Evolutionary conservation across 768 basidiomycete species (phyloP), one percentile per base, ranked within the genome.

Genomic region (Trametes gibbosa): DNA sequence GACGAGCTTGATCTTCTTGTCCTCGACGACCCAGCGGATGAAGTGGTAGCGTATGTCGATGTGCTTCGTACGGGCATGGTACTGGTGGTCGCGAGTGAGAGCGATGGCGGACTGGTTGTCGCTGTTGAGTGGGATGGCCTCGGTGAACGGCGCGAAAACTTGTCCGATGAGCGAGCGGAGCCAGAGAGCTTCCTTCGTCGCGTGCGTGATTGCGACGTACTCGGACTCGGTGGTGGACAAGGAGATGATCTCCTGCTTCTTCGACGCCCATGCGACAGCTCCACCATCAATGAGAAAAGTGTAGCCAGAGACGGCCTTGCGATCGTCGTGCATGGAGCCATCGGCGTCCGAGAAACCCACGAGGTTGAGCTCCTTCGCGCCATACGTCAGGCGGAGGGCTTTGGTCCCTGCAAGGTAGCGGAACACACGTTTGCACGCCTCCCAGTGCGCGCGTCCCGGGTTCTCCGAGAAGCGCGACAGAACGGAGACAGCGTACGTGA

Each of bases 371-470:
- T 3, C 13, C 42, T 3, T 21, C 4, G 8, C 12, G 8, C 42
- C 42, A 21, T 43, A 43, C 19, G 42, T 16, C 0, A 75, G 50
- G 0, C 50, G 21, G 3, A 59, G 56, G 21, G 73, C 63, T 0
- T 49, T 19, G 0, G 75, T 73, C 0, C 73, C 74, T 8, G 65
- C 49, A 0, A 79, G 67, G 50, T 79, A 77, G 0, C 67, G 59
- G 10, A 74, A 63, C 16, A 74, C 63, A 32, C 63, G 64, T 59
- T 76, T 74, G 3, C 70, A 70, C 0, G 73, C 74, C 0, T 68
- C 50, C 47, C 73, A 63, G 62, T 77, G 75, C 0, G 46, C 53
- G 0, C 37, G 53, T 1, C 68, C 64, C 0, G 75, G 77, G n/a
- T 66, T 65, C 0, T 71, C 58, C 12, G 62, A 69, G 65, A 65